A percentile compares a stretch with the other conserved stretches of the same genome.
These are phyloP conservation scores for Thielaviopsis ethacetica DNA, from an alignment of 2,329 filamentous ascomycete genomes.

Conservation along the genomic window DNA sequence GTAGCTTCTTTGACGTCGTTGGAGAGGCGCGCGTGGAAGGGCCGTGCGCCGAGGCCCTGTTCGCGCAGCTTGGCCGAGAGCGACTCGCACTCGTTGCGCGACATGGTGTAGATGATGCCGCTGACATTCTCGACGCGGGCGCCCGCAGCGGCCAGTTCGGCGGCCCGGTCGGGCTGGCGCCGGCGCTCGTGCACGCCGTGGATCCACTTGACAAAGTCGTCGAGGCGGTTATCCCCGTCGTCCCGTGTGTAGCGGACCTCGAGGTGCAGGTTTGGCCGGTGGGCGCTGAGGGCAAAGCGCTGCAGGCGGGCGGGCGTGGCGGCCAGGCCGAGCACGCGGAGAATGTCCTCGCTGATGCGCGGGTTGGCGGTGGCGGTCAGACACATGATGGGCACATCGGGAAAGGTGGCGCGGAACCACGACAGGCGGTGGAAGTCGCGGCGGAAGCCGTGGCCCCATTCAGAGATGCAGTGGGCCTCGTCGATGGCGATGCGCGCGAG, in stretches of 20 bases:
- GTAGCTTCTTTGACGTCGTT: constrained; percentile 56
- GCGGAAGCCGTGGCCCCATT: constrained; percentile 98
- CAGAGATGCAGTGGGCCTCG: constrained; percentile 91
- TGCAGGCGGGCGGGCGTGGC: constrained; percentile 40
- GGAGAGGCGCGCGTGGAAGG: constrained; percentile 55
- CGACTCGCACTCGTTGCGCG: constrained; percentile 56
- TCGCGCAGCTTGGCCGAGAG: constrained; percentile 48
- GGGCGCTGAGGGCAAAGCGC: constrained; percentile 69
- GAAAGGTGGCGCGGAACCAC: constrained; percentile 71
- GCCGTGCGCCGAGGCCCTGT: constrained; percentile 55
- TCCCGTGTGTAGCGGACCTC: constrained; percentile 74
- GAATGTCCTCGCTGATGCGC: constrained; percentile 67
- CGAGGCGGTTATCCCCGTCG: constrained; percentile 53
- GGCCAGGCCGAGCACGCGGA: constrained; percentile 55
- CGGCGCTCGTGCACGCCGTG: constrained; percentile 55
- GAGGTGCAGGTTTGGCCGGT: constrained; percentile 74
- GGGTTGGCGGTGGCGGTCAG: constrained; percentile 81
- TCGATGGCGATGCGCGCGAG: constrained; percentile 81
- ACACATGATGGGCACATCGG: constrained; percentile 78
- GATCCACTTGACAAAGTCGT: constrained; percentile 64
- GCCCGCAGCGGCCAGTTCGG: constrained; percentile 36
- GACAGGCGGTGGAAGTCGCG: constrained; percentile 73
- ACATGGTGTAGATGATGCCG: constrained; percentile 68
- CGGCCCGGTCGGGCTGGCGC: constrained; percentile 37
- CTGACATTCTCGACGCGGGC: constrained; percentile 48